Conservation (phyloP, 2,329 filamentous ascomycete species). For the Aureobasidium mangrovei region DNA sequence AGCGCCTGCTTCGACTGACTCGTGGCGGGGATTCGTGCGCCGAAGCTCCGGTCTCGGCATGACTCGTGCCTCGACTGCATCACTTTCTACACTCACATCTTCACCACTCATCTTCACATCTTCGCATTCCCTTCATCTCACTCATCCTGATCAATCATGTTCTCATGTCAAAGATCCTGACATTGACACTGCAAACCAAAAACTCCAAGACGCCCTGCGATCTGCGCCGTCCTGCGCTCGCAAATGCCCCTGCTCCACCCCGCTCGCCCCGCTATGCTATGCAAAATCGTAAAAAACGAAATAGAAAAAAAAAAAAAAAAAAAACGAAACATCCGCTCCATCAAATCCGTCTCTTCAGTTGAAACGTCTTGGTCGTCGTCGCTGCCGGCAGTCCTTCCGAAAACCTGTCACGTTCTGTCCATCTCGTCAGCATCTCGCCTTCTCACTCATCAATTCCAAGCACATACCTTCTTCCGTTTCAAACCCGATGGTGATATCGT, state of each 20-base stretch:
- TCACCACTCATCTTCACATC: not conserved
- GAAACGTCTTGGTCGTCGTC: constrained; percentile 22
- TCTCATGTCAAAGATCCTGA: not conserved
- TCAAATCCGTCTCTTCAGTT: not conserved
- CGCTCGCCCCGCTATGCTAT: not conserved
- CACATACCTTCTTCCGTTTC: constrained; percentile 52
- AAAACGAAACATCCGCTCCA: not conserved
- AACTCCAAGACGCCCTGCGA: not conserved
- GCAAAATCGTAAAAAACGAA: not conserved
- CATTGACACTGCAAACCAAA: not conserved
- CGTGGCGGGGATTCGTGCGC: too few relatives aligned
- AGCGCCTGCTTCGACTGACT: too few relatives aligned
- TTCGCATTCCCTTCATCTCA: not conserved
- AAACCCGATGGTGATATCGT: constrained; percentile 81
- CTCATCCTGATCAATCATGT: not conserved
- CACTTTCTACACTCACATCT: not conserved
- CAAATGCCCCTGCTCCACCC: not conserved
- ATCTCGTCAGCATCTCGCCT: constrained; percentile 21
- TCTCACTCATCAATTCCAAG: not conserved
- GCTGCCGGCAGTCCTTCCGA: constrained; percentile 37
- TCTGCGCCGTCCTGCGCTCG: not conserved
- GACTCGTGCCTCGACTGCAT: not conserved
- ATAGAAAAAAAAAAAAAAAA: not conserved
- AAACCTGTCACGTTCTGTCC: constrained; percentile 38
- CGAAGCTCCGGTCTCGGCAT: not conserved